Evolutionary conservation across 371 early-diverging fungal species (phyloP), one percentile per base, ranked within the genome.

Genomic region (Capniomyces stellatus): DNA sequence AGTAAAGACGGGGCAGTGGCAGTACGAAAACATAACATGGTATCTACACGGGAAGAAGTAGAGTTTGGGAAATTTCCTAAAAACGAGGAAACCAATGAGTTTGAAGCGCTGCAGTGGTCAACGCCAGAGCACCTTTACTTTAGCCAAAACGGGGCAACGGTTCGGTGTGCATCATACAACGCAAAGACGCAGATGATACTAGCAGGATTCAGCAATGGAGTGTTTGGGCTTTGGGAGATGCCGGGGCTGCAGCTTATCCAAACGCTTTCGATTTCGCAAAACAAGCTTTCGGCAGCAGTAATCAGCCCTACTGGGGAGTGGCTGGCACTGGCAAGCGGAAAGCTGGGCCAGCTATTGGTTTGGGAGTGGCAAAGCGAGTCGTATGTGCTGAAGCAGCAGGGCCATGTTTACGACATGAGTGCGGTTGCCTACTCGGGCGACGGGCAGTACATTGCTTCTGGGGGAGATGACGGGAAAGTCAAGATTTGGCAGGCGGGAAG

Each of bases 341-440:
- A 78, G 58, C 74, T 92, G 10, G 96, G 96, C 2, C 96, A 98
- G 69, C 81, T 98, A 29, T 71, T 95, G 42, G 96, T 98, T 1
- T 98, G 98, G 98, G 98, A 98, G 64, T 98, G 98, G 98, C 89
- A 92, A 68, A 92, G 93, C 31, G 98, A 98, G 63, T 84, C 93
- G 0, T 96, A 94, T 60, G 85, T 96, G 15, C 69, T 98, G 42
- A 95, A 95, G 67, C 97, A 98, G 63, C 98, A 98, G 68, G 96
- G 96, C 10, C 98, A 98, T 56, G 83, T 79, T 51, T 87, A 89
- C 71, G 89, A 89, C 57, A 91, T 93, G 83, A 84, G 78, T 60
- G 74, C 82, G 29, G 62, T 94, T 0, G 75, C 87, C 0, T 96
- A 92, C 66, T 87, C 92, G 3, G 69, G 82, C 8, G 94, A 95